Evolutionary conservation across 2,329 filamentous ascomycete genomes (phyloP).

Genomic region (Pseudogymnoascus sp.): DNA sequence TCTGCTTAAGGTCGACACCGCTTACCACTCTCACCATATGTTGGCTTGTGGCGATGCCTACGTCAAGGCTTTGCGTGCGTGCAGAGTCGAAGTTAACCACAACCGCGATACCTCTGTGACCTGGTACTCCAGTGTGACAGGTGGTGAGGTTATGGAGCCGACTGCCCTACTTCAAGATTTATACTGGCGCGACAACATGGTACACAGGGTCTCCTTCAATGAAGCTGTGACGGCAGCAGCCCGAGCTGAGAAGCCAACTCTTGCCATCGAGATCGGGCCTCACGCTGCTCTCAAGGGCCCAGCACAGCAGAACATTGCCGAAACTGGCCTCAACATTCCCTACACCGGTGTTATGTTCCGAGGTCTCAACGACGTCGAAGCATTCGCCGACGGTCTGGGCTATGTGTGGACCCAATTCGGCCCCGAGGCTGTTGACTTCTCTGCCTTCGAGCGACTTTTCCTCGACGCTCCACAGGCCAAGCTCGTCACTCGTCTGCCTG

Average conservation of each 20-base stretch:
- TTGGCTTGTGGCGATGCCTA: slow-evolving; percentile 19
- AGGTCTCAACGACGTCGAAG: slow-evolving; percentile 14
- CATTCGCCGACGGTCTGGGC: slow-evolving; percentile 11
- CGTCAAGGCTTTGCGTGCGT: slow-evolving; percentile 14
- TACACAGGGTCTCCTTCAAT: slow-evolving; percentile 35
- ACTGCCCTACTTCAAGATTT: slow-evolving; percentile 22
- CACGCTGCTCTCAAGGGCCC: slow-evolving; percentile 32
- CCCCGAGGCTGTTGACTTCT: slow-evolving; percentile 2
- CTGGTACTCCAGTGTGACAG: slow-evolving; percentile 18
- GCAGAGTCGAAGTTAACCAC: slow-evolving; percentile 11
- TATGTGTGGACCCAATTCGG: slow-evolving; percentile 11
- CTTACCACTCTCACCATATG: slow-evolving; percentile 32
- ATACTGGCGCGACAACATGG: slow-evolving; percentile 41
- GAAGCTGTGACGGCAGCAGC: slow-evolving; percentile 28
- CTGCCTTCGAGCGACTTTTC: not conserved
- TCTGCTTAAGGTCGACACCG: slow-evolving; percentile 20
- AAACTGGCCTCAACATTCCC: slow-evolving; percentile 11
- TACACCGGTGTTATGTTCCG: slow-evolving; percentile 16
- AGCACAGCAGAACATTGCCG: slow-evolving; percentile 22
- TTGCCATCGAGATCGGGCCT: slow-evolving; percentile 25
- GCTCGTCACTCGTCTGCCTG: slow-evolving; percentile 10
- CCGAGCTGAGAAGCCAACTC: slow-evolving; percentile 15
- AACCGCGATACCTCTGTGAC: not conserved
- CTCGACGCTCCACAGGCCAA: slow-evolving; percentile 9
- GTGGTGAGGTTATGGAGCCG: slow-evolving; percentile 10